Base-by-base conservation (phyloP, 176 grass and related monocot species). In the Ensete ventricosum region DNA sequence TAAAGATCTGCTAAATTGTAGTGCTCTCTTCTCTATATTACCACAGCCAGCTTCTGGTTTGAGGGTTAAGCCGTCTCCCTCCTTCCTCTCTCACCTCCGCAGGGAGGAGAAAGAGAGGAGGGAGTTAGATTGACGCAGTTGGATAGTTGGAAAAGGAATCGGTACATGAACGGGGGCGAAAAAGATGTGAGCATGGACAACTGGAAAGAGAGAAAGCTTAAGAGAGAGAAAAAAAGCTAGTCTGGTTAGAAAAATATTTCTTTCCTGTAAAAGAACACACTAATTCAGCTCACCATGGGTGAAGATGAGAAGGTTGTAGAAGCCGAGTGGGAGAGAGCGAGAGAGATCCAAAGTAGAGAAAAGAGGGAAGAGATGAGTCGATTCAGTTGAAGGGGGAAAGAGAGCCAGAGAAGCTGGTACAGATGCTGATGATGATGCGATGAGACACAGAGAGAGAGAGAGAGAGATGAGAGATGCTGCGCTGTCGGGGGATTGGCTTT, bases 141-240 rank as follows among this genome's bases (percentile, higher is more conserved):
- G 78, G 71, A 76, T 73, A 84, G 73, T 81, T 69, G 81, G 81
- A 78, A 86, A 86, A 86, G 82, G 83, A 78, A 66, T 62, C 62
- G 73, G 67, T 4, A 50, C 25, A 26, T 27, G 67, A 19, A 19
- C 34, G 11, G 2, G 2, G 13, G 25, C 49, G 67, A 71, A 71
- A 71, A 71, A 50, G 13, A 29, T 8, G 25, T 16, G 81, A 71
- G 87, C 77, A 78, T 81, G 83, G 83, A 86, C 87, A 89, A 89
- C 87, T 89, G 83, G 87, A 86, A 89, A 86, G 84, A 17, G 74
- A 71, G 55, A 34, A 62, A 78, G 77, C 77, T 53, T 34, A 58
- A 34, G 29, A 34, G 34, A 58, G 55, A 58, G 55, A 58, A 17
- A 58, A 3, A 58, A 14, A 13, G 55, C 11, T 2, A 58, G 55